phyloP scores from a whole-genome alignment of 2,329 filamentous ascomycete species.

The Exophiala viscosa region DNA sequence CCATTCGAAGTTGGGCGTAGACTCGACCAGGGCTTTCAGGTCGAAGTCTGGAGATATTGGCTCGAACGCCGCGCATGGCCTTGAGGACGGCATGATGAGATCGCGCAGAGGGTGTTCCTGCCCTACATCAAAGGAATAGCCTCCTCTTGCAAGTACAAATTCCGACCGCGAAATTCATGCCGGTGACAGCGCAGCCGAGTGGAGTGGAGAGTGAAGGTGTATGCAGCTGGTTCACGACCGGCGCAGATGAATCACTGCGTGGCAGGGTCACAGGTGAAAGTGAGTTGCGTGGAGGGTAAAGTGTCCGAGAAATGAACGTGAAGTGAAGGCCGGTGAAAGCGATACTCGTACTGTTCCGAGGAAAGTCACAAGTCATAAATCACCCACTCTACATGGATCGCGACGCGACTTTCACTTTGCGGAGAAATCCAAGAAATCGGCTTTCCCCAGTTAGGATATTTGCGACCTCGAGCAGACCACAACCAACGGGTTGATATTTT shows the following conservation, averaged over 20 bases:
- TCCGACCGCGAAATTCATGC: background rate
- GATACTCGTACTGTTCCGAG: background rate
- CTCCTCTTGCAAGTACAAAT: conserved; percentile 5
- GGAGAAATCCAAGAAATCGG: background rate
- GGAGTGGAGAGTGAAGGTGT: background rate
- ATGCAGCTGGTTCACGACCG: background rate
- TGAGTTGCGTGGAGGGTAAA: background rate
- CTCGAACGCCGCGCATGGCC: conserved; percentile 85
- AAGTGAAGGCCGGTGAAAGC: background rate
- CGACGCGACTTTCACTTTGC: background rate
- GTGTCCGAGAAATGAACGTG: background rate
- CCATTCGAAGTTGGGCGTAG: conserved; percentile 80
- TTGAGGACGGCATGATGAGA: conserved; percentile 67
- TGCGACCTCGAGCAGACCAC: too few relatives aligned
- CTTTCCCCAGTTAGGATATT: background rate
- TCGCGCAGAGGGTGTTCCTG: background rate
- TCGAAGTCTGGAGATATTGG: conserved; percentile 85
- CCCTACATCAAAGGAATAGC: background rate
- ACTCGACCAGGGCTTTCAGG: conserved; percentile 69
- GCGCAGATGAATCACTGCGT: background rate
- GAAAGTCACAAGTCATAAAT: background rate
- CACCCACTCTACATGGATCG: background rate
- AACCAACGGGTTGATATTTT: too few relatives aligned
- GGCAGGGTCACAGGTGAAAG: background rate
- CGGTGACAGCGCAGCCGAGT: too few relatives aligned